Conservation (phyloP, 306 rosid genomes). For the Quercus alba region DNA sequence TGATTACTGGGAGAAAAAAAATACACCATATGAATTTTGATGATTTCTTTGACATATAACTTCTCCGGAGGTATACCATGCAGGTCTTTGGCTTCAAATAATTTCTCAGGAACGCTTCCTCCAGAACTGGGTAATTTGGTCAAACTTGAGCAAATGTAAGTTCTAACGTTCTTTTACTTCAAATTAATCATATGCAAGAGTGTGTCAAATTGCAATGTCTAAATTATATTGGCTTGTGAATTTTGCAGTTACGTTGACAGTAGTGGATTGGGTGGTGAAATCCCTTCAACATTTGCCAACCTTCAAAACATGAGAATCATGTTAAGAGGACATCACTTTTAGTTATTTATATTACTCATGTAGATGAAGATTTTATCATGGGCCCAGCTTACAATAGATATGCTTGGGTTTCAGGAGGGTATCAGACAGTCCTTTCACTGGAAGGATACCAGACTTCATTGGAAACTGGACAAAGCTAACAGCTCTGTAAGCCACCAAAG, state of each 20-base stretch:
- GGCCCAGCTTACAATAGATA: background rate
- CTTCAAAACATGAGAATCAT: constrained; percentile 11
- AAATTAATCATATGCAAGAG: background rate
- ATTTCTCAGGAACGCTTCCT: constrained; percentile 28
- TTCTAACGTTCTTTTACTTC: background rate
- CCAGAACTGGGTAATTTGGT: constrained; percentile 24
- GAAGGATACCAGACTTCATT: constrained; percentile 28
- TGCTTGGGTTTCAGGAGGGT: constrained; percentile 6
- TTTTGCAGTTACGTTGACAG: constrained; percentile 10
- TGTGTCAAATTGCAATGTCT: background rate
- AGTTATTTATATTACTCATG: too few relatives aligned
- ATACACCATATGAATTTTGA: background rate
- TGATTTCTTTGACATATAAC: background rate
- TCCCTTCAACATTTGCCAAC: constrained; percentile 22
- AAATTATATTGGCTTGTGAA: background rate
- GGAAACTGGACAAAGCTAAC: constrained; percentile 30
- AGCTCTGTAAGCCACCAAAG: background rate
- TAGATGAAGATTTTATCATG: too few relatives aligned
- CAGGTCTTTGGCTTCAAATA: constrained; percentile 18
- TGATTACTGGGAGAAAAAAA: too few relatives aligned
- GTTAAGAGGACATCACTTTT: background rate
- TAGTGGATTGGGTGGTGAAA: constrained; percentile 20
- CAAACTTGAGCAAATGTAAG: constrained; percentile 19
- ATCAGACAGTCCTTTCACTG: constrained; percentile 19
- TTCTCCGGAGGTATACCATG: background rate